Evolutionary conservation across 331 rosid genomes (phyloP).

Genomic region (Phaseolus coccineus): DNA sequence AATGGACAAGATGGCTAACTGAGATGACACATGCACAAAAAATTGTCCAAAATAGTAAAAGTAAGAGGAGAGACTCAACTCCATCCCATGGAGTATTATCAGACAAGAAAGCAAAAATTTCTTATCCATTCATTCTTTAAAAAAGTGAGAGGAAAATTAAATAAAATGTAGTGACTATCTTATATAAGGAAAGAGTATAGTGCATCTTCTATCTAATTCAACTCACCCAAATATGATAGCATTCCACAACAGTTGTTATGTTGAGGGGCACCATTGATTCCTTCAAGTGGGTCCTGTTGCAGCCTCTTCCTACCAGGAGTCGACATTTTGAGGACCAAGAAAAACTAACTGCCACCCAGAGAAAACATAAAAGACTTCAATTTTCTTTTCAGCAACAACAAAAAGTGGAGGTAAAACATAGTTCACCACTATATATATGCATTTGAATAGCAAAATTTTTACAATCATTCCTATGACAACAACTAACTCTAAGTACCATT

Average conservation of each 20-base stretch:
- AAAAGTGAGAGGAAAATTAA: conserved; percentile 37
- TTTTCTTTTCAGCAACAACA: neutral
- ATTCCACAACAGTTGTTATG: conserved; percentile 97
- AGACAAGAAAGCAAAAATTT: conserved; percentile 65
- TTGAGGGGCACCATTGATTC: conserved; percentile 96
- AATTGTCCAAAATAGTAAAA: neutral
- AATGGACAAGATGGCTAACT: conserved; percentile 15
- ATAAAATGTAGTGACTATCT: conserved; percentile 21
- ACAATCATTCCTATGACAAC: conserved; percentile 2
- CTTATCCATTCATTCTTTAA: conserved; percentile 58
- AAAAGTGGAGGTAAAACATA: neutral
- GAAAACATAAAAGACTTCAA: neutral
- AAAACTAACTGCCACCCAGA: conserved; percentile 26
- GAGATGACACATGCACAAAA: conserved; percentile 11
- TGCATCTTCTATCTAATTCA: conserved; percentile 31
- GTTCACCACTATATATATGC: no score
- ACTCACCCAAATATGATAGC: conserved; percentile 96
- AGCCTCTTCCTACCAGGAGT: conserved; percentile 95
- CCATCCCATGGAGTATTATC: conserved; percentile 99
- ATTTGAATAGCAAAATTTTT: neutral
- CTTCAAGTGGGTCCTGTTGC: conserved; percentile 96
- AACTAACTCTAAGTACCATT: neutral
- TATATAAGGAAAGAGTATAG: conserved; percentile 15
- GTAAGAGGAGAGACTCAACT: conserved; percentile 64
- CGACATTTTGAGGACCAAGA: conserved; percentile 70